Base-by-base conservation (phyloP, 495 filamentous ascomycete species). In the Mytilinidion resinicola region DNA sequence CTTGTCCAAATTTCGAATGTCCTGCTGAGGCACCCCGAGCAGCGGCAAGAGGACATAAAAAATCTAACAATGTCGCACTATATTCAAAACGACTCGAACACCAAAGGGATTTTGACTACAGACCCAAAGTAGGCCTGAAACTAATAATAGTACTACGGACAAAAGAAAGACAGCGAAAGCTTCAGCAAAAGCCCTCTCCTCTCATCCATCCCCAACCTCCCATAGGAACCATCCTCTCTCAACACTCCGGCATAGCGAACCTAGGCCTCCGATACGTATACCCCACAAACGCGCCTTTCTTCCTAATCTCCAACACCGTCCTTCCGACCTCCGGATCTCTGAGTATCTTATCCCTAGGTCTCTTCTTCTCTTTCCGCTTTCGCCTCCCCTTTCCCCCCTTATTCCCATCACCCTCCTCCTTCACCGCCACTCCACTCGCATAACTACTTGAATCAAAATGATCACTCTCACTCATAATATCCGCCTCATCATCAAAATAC, bases 401-500 rank as follows among this genome's bases (percentile, higher is more conserved):
- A 66, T 42, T 74, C 69, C 34, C 41, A 15, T 55, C 19, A 46
- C 12, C 53, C 15, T 7, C 12, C 15, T 25, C 41, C 21, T 7
- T 34, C 17, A 10, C 15, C 37, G 7, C 38, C 7, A 5, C 41
- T 1, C 21, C 14, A 33, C 25, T 47, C 38, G 20, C 37, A 43
- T 62, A 59, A 41, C 64, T 67, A 44, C 62, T 63, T 15, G 73
- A 69, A 17, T 76, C 74, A 20, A 78, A 78, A 41, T 63, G 60
- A 51, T 66, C 60, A 10, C 43, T 55, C 14, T 80, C 74, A 37
- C 77, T 65, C 60, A 74, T 83, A 55, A 87, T 79, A n/a, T 82
- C 74, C 38, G 85, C 84, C 60, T 86, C 85, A 51, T 92, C 87
- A 51, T 95, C 87, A 60, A 96, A 96, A 68, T 95, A 96, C 56